Evolutionary conservation across 768 basidiomycete species (phyloP).

Genomic region (Xerocomellus chrysenteron): DNA sequence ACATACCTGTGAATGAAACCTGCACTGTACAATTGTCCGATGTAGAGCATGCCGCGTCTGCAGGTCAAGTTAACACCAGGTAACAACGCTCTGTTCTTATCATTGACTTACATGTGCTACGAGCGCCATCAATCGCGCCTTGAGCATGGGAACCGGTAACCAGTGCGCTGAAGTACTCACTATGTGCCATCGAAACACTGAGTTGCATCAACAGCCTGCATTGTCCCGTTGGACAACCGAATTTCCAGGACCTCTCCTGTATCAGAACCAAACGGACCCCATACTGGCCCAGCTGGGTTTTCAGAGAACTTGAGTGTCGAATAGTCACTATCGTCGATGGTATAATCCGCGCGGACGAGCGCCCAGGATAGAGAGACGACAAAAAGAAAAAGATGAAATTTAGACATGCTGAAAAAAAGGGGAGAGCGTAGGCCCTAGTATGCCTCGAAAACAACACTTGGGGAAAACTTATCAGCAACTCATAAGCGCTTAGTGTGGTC

Average conservation of each 20-base stretch:
- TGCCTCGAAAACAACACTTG: slow-evolving; percentile 4
- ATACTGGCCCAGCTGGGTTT: slow-evolving; percentile 27
- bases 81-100: background rate
- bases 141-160: background rate
- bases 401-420: slow-evolving; percentile 8
- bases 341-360: slow-evolving; percentile 23
- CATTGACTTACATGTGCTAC: slow-evolving; percentile 26
- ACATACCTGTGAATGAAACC: slow-evolving; percentile 25
- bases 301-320: slow-evolving; percentile 23
- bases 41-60: slow-evolving; percentile 25
- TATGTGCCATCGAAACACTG: slow-evolving; percentile 27
- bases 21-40: slow-evolving; percentile 24
- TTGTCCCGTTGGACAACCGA: slow-evolving; percentile 27
- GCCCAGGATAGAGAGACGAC: background rate
- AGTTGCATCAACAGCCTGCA: slow-evolving; percentile 19
- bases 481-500: too few relatives aligned
- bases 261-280: slow-evolving; percentile 26
- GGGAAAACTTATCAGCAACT: background rate
- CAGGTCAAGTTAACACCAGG: background rate
- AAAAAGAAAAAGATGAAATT: background rate
- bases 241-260: slow-evolving; percentile 20
- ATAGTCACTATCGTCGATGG: slow-evolving; percentile 28
- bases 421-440: background rate
- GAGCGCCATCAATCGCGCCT: background rate
- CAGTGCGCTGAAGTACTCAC: slow-evolving; percentile 13